A percentile compares a stretch with the other conserved stretches of the same genome.
Conservation (phyloP, 2,329 filamentous ascomycete genomes). For the Xylariomycetidae sp. region DNA sequence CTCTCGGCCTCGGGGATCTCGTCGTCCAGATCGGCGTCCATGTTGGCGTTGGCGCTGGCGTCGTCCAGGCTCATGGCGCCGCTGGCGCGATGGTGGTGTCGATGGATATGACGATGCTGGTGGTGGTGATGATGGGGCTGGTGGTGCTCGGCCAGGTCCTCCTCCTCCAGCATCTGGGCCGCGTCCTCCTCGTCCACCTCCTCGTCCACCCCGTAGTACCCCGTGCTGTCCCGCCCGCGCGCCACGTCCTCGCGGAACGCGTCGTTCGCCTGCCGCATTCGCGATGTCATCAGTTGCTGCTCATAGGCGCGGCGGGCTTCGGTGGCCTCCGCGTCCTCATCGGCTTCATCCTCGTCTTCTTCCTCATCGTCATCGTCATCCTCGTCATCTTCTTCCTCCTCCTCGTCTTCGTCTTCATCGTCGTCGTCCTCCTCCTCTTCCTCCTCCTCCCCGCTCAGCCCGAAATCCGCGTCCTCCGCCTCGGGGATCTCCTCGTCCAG, state of each 20-base stretch:
- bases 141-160: slow-evolving; percentile 43
- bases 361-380: too few relatives aligned
- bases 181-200: slow-evolving; percentile 49
- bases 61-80: slow-evolving; percentile 24
- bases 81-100: neutral
- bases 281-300: slow-evolving; percentile 42
- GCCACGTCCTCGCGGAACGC: slow-evolving; percentile 55
- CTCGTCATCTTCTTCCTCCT: too few relatives aligned
- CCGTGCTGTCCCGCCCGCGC: slow-evolving; percentile 41
- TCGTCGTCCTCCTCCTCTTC: slow-evolving; percentile 33
- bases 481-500: slow-evolving; percentile 71
- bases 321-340: slow-evolving; percentile 24
- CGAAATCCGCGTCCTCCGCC: slow-evolving; percentile 49
- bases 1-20: slow-evolving; percentile 61
- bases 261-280: slow-evolving; percentile 53
- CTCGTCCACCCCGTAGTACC: slow-evolving; percentile 48
- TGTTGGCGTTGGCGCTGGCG: slow-evolving; percentile 40
- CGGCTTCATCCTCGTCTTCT: slow-evolving; percentile 28
- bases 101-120: neutral
- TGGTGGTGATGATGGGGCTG: too few relatives aligned
- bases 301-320: slow-evolving; percentile 33
- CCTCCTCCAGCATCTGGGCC: slow-evolving; percentile 57
- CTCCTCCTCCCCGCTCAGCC: slow-evolving; percentile 38
- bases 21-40: slow-evolving; percentile 66
- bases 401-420: slow-evolving; percentile 28